These are phyloP conservation scores for Trapa incisa DNA, from an alignment of 345 rosid species.

Conservation along the genomic window DNA sequence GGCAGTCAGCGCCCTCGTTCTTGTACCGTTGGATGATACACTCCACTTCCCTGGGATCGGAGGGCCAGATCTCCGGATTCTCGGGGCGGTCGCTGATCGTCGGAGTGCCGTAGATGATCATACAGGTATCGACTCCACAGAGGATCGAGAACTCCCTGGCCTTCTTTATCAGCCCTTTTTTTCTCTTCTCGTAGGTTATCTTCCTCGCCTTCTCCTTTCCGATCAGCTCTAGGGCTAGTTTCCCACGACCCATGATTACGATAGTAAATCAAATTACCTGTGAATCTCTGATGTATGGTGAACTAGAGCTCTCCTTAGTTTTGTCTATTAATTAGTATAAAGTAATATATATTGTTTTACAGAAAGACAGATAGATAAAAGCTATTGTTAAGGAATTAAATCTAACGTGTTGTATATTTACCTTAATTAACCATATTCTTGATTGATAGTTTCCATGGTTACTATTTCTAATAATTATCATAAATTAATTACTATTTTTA, in stretches of 20 bases:
- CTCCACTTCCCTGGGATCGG: not conserved
- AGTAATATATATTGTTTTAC: too few species aligned
- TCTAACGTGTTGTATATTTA: too few species aligned
- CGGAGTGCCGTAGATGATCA: not conserved
- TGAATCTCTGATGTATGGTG: too few species aligned
- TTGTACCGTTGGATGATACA: not conserved
- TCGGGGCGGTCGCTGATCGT: not conserved
- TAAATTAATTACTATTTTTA: too few species aligned
- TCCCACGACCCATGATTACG: slow-evolving; percentile 2
- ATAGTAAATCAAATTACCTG: too few species aligned
- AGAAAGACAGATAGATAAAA: too few species aligned
- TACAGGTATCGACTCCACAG: not conserved
- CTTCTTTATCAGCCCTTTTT: slow-evolving; percentile 6
- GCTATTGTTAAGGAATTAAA: too few species aligned
- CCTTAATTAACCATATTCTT: too few species aligned
- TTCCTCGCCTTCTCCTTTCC: not conserved
- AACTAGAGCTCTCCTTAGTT: too few species aligned
- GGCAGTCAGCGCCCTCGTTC: slow-evolving; percentile 4
- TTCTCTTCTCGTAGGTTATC: slow-evolving; percentile 1
- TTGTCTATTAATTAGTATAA: too few species aligned
- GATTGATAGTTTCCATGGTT: too few species aligned
- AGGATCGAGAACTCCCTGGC: slow-evolving; percentile 4
- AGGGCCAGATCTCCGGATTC: slow-evolving; percentile 1
- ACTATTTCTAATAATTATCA: too few species aligned
- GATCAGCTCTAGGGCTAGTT: not conserved